Conservation (phyloP, 2,329 filamentous ascomycete species). For the Neocatenulostroma microsporum region DNA sequence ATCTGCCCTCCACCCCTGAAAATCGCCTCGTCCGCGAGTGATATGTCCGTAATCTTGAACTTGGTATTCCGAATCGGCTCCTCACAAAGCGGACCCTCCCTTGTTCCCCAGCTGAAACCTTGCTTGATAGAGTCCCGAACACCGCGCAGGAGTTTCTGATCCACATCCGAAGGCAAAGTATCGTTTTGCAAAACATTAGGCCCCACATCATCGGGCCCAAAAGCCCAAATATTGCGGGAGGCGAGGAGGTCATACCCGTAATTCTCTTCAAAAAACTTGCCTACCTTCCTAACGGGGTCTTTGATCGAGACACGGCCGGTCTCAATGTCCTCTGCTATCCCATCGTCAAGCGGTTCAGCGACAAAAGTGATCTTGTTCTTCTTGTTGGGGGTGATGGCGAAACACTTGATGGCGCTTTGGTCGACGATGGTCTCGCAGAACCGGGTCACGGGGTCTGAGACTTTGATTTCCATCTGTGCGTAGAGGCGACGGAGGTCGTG, state of each 20-base stretch:
- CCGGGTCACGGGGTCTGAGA: conserved; percentile 92
- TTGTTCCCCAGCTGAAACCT: conserved; percentile 91
- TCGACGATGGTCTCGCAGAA: conserved; percentile 98
- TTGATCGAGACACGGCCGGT: conserved; percentile 82
- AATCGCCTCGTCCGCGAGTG: conserved; percentile 81
- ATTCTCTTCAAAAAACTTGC: conserved; percentile 93
- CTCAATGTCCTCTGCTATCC: conserved; percentile 92
- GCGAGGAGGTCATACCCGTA: conserved; percentile 96
- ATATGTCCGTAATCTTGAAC: conserved; percentile 89
- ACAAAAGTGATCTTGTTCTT: conserved; percentile 99
- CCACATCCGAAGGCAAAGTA: conserved; percentile 86
- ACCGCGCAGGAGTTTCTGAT: conserved; percentile 79
- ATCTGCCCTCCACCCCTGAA: conserved; percentile 94
- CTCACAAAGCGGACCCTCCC: conserved; percentile 94
- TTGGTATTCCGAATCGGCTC: conserved; percentile 98
- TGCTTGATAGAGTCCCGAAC: conserved; percentile 91
- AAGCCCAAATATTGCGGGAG: conserved; percentile 94
- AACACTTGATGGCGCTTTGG: conserved; percentile 95
- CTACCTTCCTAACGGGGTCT: conserved; percentile 85
- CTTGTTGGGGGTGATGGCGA: conserved; percentile 95
- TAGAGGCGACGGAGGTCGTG: conserved; percentile 91
- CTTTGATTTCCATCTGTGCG: conserved; percentile 98
- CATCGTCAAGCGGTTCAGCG: conserved; percentile 88
- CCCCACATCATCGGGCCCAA: conserved; percentile 88
- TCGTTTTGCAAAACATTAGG: conserved; percentile 97